Conservation (phyloP, 805 yeast genomes). For the Ogataea parapolymorpha region DNA sequence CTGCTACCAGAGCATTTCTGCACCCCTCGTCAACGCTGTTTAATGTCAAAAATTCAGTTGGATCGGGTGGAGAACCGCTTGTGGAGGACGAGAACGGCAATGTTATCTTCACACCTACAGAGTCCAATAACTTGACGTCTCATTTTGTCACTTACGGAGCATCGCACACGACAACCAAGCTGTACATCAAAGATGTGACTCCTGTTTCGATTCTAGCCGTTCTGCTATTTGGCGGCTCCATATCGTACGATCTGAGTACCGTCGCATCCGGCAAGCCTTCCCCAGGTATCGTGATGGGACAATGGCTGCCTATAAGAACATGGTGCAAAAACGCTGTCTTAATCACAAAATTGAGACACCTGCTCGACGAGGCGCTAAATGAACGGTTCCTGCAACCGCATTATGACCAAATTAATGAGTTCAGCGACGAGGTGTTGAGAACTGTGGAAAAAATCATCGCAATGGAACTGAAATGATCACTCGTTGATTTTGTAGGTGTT, state of each 20-base stretch:
- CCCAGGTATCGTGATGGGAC: conserved; percentile 82
- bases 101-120: conserved; percentile 29
- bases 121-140: conserved; percentile 33
- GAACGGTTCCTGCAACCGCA: conserved; percentile 53
- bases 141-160: conserved; percentile 63
- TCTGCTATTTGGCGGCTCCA: conserved; percentile 76
- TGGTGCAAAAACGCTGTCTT: conserved; percentile 95
- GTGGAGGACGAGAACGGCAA: conserved; percentile 30
- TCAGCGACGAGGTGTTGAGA: conserved; percentile 35
- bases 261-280: conserved; percentile 46
- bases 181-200: conserved; percentile 71
- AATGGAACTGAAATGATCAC: conserved; percentile 15
- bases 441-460: conserved; percentile 39
- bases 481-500: conserved; percentile 43
- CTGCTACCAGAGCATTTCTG: conserved; percentile 70
- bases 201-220: conserved; percentile 74
- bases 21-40: conserved; percentile 86
- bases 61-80: conserved; percentile 9
- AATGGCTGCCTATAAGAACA: conserved; percentile 87
- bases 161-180: conserved; percentile 59
- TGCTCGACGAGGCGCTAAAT: conserved; percentile 67
- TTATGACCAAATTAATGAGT: conserved; percentile 22
- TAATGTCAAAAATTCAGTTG: conserved; percentile 29
- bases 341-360: conserved; percentile 60
- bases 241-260: conserved; percentile 52